Evolutionary conservation across 2,329 filamentous ascomycete species (phyloP).

Genomic region (Aspergillus pseudoviridinutans): DNA sequence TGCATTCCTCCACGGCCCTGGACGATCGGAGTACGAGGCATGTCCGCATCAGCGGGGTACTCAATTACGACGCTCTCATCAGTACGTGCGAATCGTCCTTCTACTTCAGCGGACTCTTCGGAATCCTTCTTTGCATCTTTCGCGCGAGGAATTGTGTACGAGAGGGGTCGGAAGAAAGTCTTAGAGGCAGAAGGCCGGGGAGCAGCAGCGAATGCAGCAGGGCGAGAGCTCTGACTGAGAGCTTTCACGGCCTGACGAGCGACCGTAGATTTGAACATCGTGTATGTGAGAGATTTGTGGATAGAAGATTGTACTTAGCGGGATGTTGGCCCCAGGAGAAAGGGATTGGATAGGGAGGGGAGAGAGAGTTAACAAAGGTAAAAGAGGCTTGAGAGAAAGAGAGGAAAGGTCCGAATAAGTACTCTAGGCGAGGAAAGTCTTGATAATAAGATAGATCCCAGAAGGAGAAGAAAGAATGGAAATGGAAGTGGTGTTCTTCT

Average conservation of each 20-base stretch:
- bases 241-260: constrained; percentile 24
- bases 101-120: constrained; percentile 39
- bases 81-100: constrained; percentile 72
- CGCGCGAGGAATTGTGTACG: constrained; percentile 23
- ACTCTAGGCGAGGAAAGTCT: background rate
- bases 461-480: background rate
- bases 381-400: background rate
- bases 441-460: background rate
- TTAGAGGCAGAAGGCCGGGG: constrained; percentile 10
- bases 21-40: constrained; percentile 67
- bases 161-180: constrained; percentile 24
- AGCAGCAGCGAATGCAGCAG: constrained; percentile 13
- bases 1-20: constrained; percentile 74
- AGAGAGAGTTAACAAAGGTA: background rate
- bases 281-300: background rate
- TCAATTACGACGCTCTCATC: constrained; percentile 73
- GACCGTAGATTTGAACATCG: constrained; percentile 28
- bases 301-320: background rate
- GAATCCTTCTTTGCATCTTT: constrained; percentile 24
- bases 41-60: constrained; percentile 69
- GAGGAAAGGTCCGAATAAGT: background rate
- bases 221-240: constrained; percentile 16
- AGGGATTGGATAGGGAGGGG: background rate
- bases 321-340: background rate
- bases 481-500: no score